Evolutionary conservation across 108 stramenopile species (phyloP), one percentile per base, ranked within the genome.

Genomic region (Nitzschia inconspicua): DNA sequence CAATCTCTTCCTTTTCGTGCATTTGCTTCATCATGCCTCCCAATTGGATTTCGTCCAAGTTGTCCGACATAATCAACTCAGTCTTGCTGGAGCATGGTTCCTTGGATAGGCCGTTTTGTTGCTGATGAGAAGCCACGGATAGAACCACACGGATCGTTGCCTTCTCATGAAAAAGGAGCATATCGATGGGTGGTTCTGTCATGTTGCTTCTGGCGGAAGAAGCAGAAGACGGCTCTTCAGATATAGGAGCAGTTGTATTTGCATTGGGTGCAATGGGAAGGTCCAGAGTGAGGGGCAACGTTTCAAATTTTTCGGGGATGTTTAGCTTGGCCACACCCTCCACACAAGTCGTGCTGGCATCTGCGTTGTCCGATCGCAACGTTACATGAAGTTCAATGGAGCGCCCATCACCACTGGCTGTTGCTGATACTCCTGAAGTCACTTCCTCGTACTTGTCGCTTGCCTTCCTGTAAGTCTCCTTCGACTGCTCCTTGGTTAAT

Each of bases 111-210:
- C n/a, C n/a, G n/a, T n/a, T n/a, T n/a, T n/a, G 35, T 11, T 16
- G 23, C 1, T 49, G 48, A n/a, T 57, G 35, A 20, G 57, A 28
- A 14, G 36, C 29, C 10, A 47, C 34, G 5, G 42, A 31, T 4
- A 73, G 55, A n/a, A 47, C 42, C 3, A 73, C 65, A 46, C 72
- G 64, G 57, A 73, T 61, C 20, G 5, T 55, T 35, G 72, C 65
- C 40, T 65, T 44, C 25, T 54, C 57, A 41, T 3, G 56, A 32
- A 2, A n/a, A 23, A 1, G 49, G 62, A 27, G 44, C 36, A 0
- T 30, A 10, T 46, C 19, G 22, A 31, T 18, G 16, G 43, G 27
- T 16, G 39, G 30, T 30, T 20, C 3, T 2, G 4, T 55, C 7
- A 6, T 18, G 47, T 11, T 2, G 26, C 24, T 2, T 52, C 39